phyloP scores from a whole-genome alignment of 2,329 filamentous ascomycete genomes.

The Neopestalotiopsis sp. region DNA sequence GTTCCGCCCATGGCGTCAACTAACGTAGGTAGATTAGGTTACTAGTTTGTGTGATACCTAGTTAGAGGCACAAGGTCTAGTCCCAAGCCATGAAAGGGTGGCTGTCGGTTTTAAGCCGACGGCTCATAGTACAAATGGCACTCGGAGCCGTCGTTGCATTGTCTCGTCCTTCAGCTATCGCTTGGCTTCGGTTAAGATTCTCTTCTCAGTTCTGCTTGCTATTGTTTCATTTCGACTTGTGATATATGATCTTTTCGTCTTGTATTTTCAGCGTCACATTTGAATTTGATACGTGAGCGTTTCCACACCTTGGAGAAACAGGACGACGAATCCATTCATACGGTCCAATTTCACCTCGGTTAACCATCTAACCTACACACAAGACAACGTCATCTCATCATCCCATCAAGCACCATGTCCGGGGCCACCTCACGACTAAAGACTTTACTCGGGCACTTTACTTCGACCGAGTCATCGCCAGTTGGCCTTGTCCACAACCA shows the following conservation, averaged over 20 bases:
- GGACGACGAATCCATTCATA: too few species aligned
- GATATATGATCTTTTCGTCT: neutral
- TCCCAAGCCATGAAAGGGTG: neutral
- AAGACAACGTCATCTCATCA: neutral
- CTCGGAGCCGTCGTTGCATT: too few species aligned
- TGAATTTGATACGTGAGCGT: too few species aligned
- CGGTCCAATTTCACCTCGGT: neutral
- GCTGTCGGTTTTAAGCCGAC: neutral
- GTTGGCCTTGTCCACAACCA: constrained; percentile 51
- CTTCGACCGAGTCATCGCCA: constrained; percentile 40
- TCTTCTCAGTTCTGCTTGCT: neutral
- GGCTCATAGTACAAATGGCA: neutral
- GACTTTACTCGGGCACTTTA: constrained; percentile 60
- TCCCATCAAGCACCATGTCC: constrained; percentile 58
- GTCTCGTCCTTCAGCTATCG: neutral
- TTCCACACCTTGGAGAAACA: too few species aligned
- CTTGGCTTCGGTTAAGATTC: neutral
- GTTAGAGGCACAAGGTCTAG: too few species aligned
- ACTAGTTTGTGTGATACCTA: neutral
- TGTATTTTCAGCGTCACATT: neutral
- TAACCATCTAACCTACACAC: neutral
- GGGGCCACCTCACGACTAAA: constrained; percentile 65
- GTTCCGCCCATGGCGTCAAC: neutral
- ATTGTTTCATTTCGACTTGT: neutral
- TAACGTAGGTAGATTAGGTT: neutral